Percentiles rank a stretch among this genome's conserved stretches.
Evolutionary conservation across 306 rosid species (phyloP).

Genomic region (Vigna mungo): DNA sequence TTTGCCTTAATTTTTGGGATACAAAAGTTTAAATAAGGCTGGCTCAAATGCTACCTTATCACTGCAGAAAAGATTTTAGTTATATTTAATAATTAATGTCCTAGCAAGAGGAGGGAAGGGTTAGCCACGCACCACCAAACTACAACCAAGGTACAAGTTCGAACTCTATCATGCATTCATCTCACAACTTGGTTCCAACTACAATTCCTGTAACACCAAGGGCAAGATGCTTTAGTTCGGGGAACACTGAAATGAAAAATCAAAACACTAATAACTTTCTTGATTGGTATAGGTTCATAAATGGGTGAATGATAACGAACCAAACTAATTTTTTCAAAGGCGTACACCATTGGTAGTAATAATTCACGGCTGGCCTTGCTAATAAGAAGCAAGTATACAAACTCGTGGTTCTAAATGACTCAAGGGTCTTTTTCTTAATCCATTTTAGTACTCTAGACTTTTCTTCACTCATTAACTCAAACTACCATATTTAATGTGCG

Average conservation of each 20-base stretch:
- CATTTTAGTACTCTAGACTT: background rate
- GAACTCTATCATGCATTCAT: background rate
- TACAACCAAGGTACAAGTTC: background rate
- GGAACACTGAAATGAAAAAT: background rate
- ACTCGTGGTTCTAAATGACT: background rate
- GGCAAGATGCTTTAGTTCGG: background rate
- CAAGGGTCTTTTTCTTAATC: slow-evolving; percentile 8
- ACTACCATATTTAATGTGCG: background rate
- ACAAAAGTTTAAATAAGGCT: background rate
- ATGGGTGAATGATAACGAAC: background rate
- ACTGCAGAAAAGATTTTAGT: background rate
- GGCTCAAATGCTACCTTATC: background rate
- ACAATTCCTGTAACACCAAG: background rate
- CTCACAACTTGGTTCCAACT: background rate
- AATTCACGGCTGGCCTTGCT: background rate
- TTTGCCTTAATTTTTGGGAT: background rate
- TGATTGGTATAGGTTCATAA: background rate
- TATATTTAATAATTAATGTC: background rate
- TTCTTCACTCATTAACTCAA: background rate
- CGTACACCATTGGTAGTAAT: background rate
- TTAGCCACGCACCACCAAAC: no score
- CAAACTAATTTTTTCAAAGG: background rate
- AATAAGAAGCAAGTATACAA: background rate
- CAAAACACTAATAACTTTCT: background rate
- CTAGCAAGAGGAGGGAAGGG: background rate